phyloP scores from a whole-genome alignment of 345 rosid genomes.

The Mercurialis annua region DNA sequence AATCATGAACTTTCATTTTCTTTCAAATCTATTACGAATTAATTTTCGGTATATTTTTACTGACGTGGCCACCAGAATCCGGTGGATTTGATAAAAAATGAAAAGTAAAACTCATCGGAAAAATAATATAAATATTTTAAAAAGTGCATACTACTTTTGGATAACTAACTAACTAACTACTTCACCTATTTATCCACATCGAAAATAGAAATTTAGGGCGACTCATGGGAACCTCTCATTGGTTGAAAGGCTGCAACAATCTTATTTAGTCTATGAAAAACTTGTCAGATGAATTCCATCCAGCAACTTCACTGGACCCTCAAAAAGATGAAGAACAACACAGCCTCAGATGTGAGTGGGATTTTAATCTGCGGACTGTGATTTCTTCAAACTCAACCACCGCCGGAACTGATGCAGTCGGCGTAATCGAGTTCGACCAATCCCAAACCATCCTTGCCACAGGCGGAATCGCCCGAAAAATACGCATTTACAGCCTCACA shows the following conservation, averaged over 20 bases:
- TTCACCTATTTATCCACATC: conserved; percentile 9
- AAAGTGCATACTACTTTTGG: too few species aligned
- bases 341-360: conserved; percentile 57
- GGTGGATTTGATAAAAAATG: background rate
- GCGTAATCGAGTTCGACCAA: conserved; percentile 73
- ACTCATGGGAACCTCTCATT: conserved; percentile 40
- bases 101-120: background rate
- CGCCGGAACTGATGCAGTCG: conserved; percentile 59
- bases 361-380: conserved; percentile 47
- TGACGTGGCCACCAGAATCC: too few species aligned
- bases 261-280: conserved; percentile 44
- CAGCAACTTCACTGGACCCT: background rate
- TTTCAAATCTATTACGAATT: too few species aligned
- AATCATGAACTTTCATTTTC: too few species aligned
- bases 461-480: conserved; percentile 82
- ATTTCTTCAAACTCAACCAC: conserved; percentile 37
- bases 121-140: background rate
- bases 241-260: conserved; percentile 33
- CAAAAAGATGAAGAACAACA: conserved; percentile 13
- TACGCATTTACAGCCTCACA: conserved; percentile 50
- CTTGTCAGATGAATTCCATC: conserved; percentile 19
- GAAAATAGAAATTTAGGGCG: background rate
- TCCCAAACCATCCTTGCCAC: conserved; percentile 56
- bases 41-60: too few species aligned
- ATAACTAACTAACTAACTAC: conserved; percentile 32